A percentile compares a stretch with the other conserved stretches of the same genome.
Evolutionary conservation across 1,139 yeast genomes (phyloP).

Genomic region (Yamadazyma atlantica): DNA sequence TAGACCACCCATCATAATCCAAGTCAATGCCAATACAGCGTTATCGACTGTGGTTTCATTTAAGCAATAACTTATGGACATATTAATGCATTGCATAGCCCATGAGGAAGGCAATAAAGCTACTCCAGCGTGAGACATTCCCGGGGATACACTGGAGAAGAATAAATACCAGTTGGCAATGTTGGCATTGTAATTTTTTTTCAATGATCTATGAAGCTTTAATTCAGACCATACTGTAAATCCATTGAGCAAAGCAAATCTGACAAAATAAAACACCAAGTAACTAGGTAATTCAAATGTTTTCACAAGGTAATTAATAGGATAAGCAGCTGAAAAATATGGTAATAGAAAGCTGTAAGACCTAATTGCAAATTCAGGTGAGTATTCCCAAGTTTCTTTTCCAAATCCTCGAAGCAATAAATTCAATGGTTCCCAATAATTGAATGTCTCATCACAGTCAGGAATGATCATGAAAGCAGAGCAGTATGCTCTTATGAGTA

Average conservation of each 20-base stretch:
- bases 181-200: constrained; percentile 25
- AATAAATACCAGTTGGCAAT: constrained; percentile 62
- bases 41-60: constrained; percentile 15
- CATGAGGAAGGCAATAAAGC: constrained; percentile 84
- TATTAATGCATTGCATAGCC: constrained; percentile 67
- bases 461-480: constrained; percentile 65
- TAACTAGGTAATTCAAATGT: constrained; percentile 26
- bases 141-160: constrained; percentile 49
- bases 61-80: constrained; percentile 50
- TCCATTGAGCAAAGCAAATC: constrained; percentile 52
- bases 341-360: constrained; percentile 78
- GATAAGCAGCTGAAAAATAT: constrained; percentile 24
- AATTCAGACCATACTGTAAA: constrained; percentile 57
- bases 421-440: constrained; percentile 93
- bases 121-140: constrained; percentile 83
- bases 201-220: constrained; percentile 45
- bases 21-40: constrained; percentile 40
- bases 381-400: constrained; percentile 95
- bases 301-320: constrained; percentile 24
- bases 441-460: constrained; percentile 85
- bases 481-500: constrained; percentile 43
- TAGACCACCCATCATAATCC: constrained; percentile 66
- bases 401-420: constrained; percentile 79
- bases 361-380: constrained; percentile 85
- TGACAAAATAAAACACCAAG: constrained; percentile 50